These are phyloP conservation scores for Metrosideros polymorpha DNA, from an alignment of 441 rosid species.

Conservation along the genomic window DNA sequence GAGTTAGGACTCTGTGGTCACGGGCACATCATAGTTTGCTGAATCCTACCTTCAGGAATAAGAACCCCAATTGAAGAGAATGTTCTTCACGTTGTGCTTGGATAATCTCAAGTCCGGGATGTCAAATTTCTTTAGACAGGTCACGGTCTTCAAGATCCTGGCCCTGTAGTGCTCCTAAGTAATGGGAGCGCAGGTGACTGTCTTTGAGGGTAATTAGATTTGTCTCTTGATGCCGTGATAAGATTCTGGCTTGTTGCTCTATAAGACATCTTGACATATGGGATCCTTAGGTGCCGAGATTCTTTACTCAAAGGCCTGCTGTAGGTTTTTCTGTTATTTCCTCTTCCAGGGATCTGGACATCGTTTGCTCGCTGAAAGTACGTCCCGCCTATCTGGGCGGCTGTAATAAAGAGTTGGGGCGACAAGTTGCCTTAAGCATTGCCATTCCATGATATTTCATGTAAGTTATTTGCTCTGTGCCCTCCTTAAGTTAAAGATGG, in stretches of 20 bases:
- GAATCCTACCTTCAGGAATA: no score
- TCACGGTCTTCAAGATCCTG: no score
- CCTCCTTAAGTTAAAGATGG: neutral
- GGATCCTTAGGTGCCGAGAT: neutral
- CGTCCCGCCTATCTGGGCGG: neutral
- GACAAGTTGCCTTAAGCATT: neutral
- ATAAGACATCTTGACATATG: neutral
- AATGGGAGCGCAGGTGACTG: no score
- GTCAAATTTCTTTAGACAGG: no score
- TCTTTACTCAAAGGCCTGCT: neutral
- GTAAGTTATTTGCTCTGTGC: neutral
- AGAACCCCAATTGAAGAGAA: no score
- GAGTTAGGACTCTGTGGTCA: no score
- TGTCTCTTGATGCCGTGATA: neutral
- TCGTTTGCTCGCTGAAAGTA: neutral
- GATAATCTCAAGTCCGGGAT: no score
- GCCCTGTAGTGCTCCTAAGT: no score
- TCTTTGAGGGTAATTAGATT: constrained; percentile 46
- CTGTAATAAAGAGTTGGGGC: neutral
- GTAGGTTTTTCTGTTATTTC: neutral
- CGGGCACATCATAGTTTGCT: no score
- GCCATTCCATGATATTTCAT: neutral
- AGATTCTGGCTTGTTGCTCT: neutral
- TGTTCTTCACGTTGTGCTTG: no score
- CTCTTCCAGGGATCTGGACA: neutral